phyloP scores from a whole-genome alignment of 2,329 filamentous ascomycete genomes.

The Magnaporthales sp. region DNA sequence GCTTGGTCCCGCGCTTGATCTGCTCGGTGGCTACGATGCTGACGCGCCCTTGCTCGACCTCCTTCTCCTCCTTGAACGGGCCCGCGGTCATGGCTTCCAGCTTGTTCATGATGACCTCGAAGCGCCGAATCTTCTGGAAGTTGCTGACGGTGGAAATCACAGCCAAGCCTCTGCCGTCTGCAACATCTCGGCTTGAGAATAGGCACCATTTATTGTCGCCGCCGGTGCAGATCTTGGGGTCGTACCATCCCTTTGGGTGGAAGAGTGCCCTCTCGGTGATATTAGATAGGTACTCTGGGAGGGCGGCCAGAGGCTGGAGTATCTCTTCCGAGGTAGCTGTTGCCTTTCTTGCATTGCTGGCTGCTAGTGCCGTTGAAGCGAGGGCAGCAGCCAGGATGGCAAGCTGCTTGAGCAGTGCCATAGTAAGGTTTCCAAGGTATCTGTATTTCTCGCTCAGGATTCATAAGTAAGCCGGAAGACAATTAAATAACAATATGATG shows the following conservation, averaged over 20 bases:
- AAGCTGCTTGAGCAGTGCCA: neutral
- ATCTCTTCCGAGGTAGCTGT: too few relatives aligned
- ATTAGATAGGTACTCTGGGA: constrained; percentile 3
- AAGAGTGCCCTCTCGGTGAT: constrained; percentile 2
- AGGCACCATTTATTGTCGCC: constrained; percentile 13
- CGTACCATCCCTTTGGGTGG: constrained; percentile 14
- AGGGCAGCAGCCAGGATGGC: neutral
- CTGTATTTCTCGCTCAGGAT: neutral
- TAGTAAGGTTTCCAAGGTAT: neutral
- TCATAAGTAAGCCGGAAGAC: neutral
- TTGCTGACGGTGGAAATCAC: constrained; percentile 13
- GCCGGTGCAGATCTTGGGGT: constrained; percentile 15
- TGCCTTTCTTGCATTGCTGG: neutral
- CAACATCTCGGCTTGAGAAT: constrained; percentile 15
- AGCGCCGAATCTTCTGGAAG: constrained; percentile 14
- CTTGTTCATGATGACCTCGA: constrained; percentile 13
- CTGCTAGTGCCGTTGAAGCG: neutral
- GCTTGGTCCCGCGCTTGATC: constrained; percentile 14
- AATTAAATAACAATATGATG: neutral
- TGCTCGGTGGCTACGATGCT: constrained; percentile 13
- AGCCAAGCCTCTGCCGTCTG: constrained; percentile 14
- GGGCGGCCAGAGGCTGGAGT: neutral
- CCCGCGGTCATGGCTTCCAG: constrained; percentile 7
- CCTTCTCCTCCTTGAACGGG: neutral
- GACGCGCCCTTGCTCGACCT: constrained; percentile 8